Evolutionary conservation across 1,284 basidiomycete species (phyloP).

Genomic region (Phellopilus nigrolimitatus): DNA sequence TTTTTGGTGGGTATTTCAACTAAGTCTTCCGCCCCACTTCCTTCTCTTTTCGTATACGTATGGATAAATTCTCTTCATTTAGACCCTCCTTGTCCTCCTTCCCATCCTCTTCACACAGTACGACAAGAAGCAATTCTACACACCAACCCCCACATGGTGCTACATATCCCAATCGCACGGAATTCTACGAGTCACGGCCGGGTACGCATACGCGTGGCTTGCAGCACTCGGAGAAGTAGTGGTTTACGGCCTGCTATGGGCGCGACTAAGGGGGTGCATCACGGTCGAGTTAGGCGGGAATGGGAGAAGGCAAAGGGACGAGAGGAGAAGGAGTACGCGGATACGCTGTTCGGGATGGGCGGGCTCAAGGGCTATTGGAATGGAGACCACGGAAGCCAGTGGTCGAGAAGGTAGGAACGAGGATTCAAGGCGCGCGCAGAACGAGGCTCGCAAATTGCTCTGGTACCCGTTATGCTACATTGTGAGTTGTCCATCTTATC

Average conservation of each 20-base stretch:
- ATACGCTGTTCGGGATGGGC: background rate
- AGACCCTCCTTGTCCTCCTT: slow-evolving; percentile 15
- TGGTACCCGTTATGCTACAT: slow-evolving; percentile 16
- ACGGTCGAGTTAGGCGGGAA: background rate
- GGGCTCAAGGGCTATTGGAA: background rate
- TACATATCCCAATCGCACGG: slow-evolving; percentile 12
- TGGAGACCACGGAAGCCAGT: background rate
- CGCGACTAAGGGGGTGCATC: slow-evolving; percentile 13
- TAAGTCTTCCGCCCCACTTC: background rate
- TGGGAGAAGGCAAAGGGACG: background rate
- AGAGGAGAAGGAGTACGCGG: background rate
- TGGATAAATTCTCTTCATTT: background rate
- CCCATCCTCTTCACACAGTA: background rate
- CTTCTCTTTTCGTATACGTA: too few species aligned
- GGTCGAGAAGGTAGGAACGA: background rate
- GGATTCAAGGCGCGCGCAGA: background rate
- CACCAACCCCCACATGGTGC: slow-evolving; percentile 19
- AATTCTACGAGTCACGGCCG: slow-evolving; percentile 2
- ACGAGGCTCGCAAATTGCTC: slow-evolving; percentile 19
- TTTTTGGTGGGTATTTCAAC: slow-evolving; percentile 9
- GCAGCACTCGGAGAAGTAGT: slow-evolving; percentile 2
- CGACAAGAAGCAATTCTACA: slow-evolving; percentile 8
- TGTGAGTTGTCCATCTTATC: slow-evolving; percentile 2
- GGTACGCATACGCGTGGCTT: slow-evolving; percentile 14
- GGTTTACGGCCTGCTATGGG: slow-evolving; percentile 15